These are phyloP conservation scores for Stagonosporopsis vannaccii DNA, from an alignment of 2,329 filamentous ascomycete genomes.

Conservation along the genomic window DNA sequence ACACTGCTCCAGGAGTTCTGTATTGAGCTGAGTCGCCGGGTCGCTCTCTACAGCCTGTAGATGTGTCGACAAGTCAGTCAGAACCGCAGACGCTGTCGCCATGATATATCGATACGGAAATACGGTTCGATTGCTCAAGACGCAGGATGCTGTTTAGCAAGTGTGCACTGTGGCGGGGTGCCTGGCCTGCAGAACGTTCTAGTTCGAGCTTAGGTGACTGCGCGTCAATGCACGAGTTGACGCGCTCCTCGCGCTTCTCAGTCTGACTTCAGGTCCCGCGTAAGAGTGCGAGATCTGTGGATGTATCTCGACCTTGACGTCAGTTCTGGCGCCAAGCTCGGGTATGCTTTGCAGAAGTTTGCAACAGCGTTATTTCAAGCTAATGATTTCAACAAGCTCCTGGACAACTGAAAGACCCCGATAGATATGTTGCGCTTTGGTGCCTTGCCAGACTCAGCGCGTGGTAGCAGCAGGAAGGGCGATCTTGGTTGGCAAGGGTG, in stretches of 20 bases:
- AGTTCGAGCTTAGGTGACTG: constrained; percentile 39
- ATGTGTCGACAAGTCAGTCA: constrained; percentile 51
- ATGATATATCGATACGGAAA: constrained; percentile 13
- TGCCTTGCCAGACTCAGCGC: neutral
- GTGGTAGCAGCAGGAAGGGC: constrained; percentile 15
- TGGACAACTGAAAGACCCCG: neutral
- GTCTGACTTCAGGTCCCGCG: neutral
- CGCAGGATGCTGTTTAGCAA: neutral
- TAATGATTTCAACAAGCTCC: neutral
- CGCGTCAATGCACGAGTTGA: constrained; percentile 23
- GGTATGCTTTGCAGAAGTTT: neutral
- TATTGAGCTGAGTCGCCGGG: constrained; percentile 56
- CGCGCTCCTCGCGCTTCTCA: neutral
- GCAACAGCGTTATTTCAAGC: neutral
- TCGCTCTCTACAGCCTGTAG: constrained; percentile 55
- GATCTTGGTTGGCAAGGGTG: constrained; percentile 19
- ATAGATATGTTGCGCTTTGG: neutral
- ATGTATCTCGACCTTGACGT: constrained; percentile 2
- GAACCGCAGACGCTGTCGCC: constrained; percentile 27
- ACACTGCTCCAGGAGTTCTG: constrained; percentile 59
- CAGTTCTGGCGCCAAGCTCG: neutral
- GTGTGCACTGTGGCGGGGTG: constrained; percentile 20
- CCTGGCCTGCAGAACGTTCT: constrained; percentile 31
- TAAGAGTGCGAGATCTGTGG: neutral
- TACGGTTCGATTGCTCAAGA: neutral